Evolutionary conservation across 441 rosid species (phyloP).

Genomic region (Gossypium gossypioides): DNA sequence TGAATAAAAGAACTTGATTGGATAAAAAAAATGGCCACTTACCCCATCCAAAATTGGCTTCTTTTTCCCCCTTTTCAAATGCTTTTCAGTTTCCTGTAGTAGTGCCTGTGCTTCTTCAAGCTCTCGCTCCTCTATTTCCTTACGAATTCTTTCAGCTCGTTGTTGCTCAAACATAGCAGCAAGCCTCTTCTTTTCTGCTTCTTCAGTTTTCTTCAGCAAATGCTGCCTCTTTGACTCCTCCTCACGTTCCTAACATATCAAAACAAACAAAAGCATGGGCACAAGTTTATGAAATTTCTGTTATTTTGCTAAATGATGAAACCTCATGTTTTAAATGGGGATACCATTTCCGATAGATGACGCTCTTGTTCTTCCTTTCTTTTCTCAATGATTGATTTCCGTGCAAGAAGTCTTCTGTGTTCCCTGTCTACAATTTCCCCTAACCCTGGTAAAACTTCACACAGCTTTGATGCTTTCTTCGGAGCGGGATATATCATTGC

Average conservation of each 20-base stretch:
- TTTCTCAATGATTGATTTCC: slow-evolving; percentile 92
- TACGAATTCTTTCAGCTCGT: slow-evolving; percentile 65
- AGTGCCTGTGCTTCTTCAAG: slow-evolving; percentile 86
- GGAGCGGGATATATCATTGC: slow-evolving; percentile 60
- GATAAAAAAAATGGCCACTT: slow-evolving; percentile 16
- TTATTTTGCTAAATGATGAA: neutral
- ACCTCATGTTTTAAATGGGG: neutral
- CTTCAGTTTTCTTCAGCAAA: slow-evolving; percentile 78
- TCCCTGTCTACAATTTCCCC: slow-evolving; percentile 83
- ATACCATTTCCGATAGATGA: slow-evolving; percentile 85
- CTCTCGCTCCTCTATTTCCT: slow-evolving; percentile 84
- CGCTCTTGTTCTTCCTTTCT: slow-evolving; percentile 97
- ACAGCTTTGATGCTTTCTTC: slow-evolving; percentile 62
- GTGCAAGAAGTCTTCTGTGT: slow-evolving; percentile 89
- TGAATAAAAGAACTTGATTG: neutral
- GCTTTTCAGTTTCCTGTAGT: slow-evolving; percentile 48
- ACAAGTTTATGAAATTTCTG: slow-evolving; percentile 4
- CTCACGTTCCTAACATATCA: slow-evolving; percentile 66
- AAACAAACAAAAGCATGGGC: neutral
- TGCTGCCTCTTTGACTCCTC: slow-evolving; percentile 78
- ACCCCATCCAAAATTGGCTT: slow-evolving; percentile 26
- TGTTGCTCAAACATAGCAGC: slow-evolving; percentile 70
- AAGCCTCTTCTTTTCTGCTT: slow-evolving; percentile 88
- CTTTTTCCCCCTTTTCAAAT: slow-evolving; percentile 44
- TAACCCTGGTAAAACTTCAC: slow-evolving; percentile 61